Conservation (phyloP, 2,329 filamentous ascomycete species). For the Colletotrichum sp. region DNA sequence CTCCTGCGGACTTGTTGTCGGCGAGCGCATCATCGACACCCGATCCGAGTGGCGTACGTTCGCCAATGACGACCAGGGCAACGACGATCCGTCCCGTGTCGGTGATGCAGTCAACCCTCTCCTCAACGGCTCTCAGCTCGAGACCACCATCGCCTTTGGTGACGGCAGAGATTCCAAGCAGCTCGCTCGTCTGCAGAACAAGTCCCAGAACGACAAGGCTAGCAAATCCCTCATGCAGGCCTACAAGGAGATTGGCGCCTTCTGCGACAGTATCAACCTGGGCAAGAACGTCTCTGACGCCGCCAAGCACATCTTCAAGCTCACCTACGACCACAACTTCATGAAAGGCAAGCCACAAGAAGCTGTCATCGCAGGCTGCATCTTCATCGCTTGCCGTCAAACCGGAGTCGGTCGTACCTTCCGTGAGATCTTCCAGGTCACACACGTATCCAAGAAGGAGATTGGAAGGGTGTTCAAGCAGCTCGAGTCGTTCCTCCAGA, state of each 20-base stretch:
- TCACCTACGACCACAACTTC: slow-evolving; percentile 88
- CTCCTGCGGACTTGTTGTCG: slow-evolving; percentile 89
- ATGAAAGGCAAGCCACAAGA: slow-evolving; percentile 97
- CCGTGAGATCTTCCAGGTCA: slow-evolving; percentile 91
- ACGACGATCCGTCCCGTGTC: slow-evolving; percentile 97
- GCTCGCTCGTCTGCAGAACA: slow-evolving; percentile 83
- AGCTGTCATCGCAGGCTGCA: slow-evolving; percentile 91
- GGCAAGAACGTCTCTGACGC: slow-evolving; percentile 83
- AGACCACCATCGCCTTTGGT: slow-evolving; percentile 86
- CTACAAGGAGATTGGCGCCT: slow-evolving; percentile 86
- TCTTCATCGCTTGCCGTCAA: slow-evolving; percentile 97
- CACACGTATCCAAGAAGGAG: slow-evolving; percentile 95
- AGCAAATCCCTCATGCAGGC: slow-evolving; percentile 83
- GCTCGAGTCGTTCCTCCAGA: slow-evolving; percentile 85
- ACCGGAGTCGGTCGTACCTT: slow-evolving; percentile 88
- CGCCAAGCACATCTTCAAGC: slow-evolving; percentile 94
- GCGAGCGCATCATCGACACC: slow-evolving; percentile 91
- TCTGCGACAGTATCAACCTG: slow-evolving; percentile 86
- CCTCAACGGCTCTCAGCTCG: slow-evolving; percentile 86
- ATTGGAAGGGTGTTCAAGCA: slow-evolving; percentile 95
- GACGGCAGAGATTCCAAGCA: slow-evolving; percentile 76
- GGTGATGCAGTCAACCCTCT: slow-evolving; percentile 92
- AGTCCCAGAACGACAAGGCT: slow-evolving; percentile 79
- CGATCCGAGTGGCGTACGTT: slow-evolving; percentile 99
- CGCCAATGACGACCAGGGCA: slow-evolving; percentile 95